Evolutionary conservation across 345 rosid genomes (phyloP), one percentile per base, ranked within the genome.

Genomic region (Populus deltoides): DNA sequence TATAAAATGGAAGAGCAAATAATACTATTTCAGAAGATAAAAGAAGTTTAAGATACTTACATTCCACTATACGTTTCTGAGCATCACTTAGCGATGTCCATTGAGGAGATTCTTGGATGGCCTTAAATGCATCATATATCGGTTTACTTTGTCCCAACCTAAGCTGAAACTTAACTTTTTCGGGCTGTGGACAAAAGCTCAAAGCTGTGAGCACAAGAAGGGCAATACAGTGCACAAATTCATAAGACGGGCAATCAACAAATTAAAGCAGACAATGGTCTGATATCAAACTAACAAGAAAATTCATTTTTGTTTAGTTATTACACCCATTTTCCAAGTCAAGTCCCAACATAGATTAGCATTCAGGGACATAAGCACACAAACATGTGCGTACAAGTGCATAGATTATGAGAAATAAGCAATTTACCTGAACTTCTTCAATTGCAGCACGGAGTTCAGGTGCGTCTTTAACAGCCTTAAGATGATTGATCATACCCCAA

Each of bases 371-470:
- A 47, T 47, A 47, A 12, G 11, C 17, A 47, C 51, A 15, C 51
- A 47, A 15, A 47, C 51, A 47, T 47, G 17, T 47, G 51, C 16
- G 51, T 47, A 15, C 51, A 47, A 47, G 8, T 51, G 57, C 57
- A 51, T 17, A 16, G 57, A 51, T 16, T 17, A 51, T 51, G n/a
- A 51, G 57, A 51, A 51, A 18, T 16, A 4, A 65, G 76, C 1
- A 29, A 72, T 31, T 43, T 66, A 92, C 98, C 93, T 95, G 99
- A 79, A 95, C 97, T 82, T 95, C 97, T 82, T 92, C 96, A 72
- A 95, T 91, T 61, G 99, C 97, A 69, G 96, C 82, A 78, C 99
- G 96, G 74, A 95, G 93, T 82, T 94, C 97, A 6, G 89, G 68
- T 6, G 94, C 85, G 76, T 95, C 99, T 90, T 90, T 92, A 38